These are phyloP conservation scores for Pisolithus tinctorius DNA, from an alignment of 768 basidiomycete genomes.

Conservation along the genomic window DNA sequence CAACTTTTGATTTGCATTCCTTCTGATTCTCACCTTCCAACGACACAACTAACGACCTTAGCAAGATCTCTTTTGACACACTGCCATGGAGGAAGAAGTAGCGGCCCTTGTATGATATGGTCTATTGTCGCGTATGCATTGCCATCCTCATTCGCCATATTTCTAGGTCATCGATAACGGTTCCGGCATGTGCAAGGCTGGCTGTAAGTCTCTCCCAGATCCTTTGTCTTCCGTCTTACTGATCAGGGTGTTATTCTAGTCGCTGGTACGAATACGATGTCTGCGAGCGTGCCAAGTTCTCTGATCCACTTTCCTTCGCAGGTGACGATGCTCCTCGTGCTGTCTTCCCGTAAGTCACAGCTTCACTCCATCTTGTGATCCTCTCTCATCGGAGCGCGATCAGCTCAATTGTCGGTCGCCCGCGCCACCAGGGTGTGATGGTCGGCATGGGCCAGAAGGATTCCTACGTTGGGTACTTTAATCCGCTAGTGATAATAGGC, in stretches of 20 bases:
- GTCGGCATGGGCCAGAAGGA: slow-evolving; percentile 97
- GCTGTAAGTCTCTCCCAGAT: slow-evolving; percentile 56
- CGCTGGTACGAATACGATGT: slow-evolving; percentile 43
- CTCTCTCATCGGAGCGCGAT: slow-evolving; percentile 8
- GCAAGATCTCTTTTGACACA: slow-evolving; percentile 10
- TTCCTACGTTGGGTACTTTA: slow-evolving; percentile 80
- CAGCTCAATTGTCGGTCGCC: slow-evolving; percentile 90
- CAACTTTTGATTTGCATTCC: slow-evolving; percentile 13
- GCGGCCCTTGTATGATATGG: slow-evolving; percentile 41
- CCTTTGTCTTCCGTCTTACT: slow-evolving; percentile 11
- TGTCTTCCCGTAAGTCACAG: slow-evolving; percentile 81
- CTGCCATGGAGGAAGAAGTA: slow-evolving; percentile 58
- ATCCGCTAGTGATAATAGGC: slow-evolving; percentile 4
- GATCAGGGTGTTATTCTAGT: slow-evolving; percentile 32
- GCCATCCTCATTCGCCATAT: neutral
- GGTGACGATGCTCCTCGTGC: slow-evolving; percentile 89
- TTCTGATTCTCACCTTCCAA: slow-evolving; percentile 7
- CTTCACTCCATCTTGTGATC: slow-evolving; percentile 2
- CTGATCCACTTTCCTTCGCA: slow-evolving; percentile 23
- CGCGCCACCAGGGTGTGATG: slow-evolving; percentile 94
- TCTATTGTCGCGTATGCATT: neutral
- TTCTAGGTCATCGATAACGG: slow-evolving; percentile 85
- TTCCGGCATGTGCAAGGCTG: slow-evolving; percentile 99
- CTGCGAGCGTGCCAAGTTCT: slow-evolving; percentile 1
- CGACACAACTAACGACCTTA: slow-evolving; percentile 11